Conservation (phyloP, 2,329 filamentous ascomycete species). For the Ophiostoma himal-ulmi region DNA sequence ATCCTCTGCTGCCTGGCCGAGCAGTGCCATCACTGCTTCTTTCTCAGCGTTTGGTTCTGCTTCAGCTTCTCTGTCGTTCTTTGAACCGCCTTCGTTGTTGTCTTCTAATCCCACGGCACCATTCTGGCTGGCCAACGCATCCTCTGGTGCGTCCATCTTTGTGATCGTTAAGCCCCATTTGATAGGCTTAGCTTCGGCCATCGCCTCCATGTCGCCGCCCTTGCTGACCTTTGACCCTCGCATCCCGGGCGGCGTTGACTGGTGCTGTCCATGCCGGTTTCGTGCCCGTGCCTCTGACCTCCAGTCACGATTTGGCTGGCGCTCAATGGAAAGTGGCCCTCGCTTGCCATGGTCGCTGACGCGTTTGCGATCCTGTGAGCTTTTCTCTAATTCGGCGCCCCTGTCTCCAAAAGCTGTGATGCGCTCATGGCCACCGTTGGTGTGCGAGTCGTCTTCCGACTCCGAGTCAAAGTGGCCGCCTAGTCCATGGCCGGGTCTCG, state of each 20-base stretch:
- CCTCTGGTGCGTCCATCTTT: slow-evolving; percentile 27
- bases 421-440: slow-evolving; percentile 29
- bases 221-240: not conserved
- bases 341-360: slow-evolving; percentile 20
- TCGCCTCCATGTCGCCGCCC: slow-evolving; percentile 28
- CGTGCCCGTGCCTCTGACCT: slow-evolving; percentile 31
- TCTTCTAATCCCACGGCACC: too few relatives aligned
- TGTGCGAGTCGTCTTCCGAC: slow-evolving; percentile 28
- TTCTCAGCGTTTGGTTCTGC: slow-evolving; percentile 17
- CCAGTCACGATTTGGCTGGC: slow-evolving; percentile 32
- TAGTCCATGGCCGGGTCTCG: slow-evolving; percentile 38
- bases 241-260: not conserved
- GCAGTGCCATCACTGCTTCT: slow-evolving; percentile 27
- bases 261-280: slow-evolving; percentile 18
- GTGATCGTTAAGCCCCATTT: slow-evolving; percentile 36
- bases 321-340: slow-evolving; percentile 29
- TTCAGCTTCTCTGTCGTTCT: not conserved
- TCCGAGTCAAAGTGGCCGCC: slow-evolving; percentile 42
- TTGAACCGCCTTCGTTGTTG: not conserved
- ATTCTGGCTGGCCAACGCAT: not conserved
- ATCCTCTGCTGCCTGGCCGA: slow-evolving; percentile 22
- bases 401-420: slow-evolving; percentile 34
- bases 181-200: slow-evolving; percentile 35
- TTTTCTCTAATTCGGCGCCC: slow-evolving; percentile 27
- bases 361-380: slow-evolving; percentile 19